phyloP scores from a whole-genome alignment of 2,329 filamentous ascomycete species.

The Monilinia aucupariae region DNA sequence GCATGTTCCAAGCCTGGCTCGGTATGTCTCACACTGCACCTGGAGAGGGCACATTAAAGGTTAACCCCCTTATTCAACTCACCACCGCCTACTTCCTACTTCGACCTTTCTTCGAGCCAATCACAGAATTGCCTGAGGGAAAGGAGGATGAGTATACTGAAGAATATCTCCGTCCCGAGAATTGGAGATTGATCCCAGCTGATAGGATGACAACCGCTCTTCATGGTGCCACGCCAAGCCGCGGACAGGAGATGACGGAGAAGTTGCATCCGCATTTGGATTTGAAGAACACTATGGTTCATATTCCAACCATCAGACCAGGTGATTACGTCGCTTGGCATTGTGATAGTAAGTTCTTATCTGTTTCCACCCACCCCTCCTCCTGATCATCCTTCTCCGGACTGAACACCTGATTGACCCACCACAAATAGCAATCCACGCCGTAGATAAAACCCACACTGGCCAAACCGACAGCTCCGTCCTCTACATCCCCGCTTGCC shows the following conservation, averaged over 20 bases:
- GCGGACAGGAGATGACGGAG: slow-evolving; percentile 56
- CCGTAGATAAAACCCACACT: slow-evolving; percentile 72
- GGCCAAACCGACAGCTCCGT: slow-evolving; percentile 74
- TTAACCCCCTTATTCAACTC: slow-evolving; percentile 71
- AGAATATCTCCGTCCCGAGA: slow-evolving; percentile 33
- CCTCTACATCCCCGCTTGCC: slow-evolving; percentile 83
- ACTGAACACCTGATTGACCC: neutral
- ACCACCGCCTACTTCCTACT: slow-evolving; percentile 77
- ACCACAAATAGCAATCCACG: slow-evolving; percentile 45
- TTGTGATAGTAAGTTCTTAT: slow-evolving; percentile 35
- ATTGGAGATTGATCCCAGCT: slow-evolving; percentile 52
- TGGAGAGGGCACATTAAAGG: slow-evolving; percentile 71
- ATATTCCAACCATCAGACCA: slow-evolving; percentile 56
- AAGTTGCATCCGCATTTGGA: slow-evolving; percentile 59
- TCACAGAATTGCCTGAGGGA: slow-evolving; percentile 36
- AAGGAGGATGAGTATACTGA: slow-evolving; percentile 39
- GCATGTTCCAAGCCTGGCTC: slow-evolving; percentile 88
- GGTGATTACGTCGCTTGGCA: slow-evolving; percentile 66
- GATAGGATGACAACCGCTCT: slow-evolving; percentile 42
- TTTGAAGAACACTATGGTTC: slow-evolving; percentile 57
- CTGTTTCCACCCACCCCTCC: no score
- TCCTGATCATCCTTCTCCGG: neutral
- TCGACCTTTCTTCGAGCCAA: slow-evolving; percentile 67
- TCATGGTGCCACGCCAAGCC: slow-evolving; percentile 64
- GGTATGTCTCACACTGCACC: slow-evolving; percentile 69